Evolutionary conservation across 2,329 filamentous ascomycete genomes (phyloP).

Genomic region (Talaromyces atroroseus): DNA sequence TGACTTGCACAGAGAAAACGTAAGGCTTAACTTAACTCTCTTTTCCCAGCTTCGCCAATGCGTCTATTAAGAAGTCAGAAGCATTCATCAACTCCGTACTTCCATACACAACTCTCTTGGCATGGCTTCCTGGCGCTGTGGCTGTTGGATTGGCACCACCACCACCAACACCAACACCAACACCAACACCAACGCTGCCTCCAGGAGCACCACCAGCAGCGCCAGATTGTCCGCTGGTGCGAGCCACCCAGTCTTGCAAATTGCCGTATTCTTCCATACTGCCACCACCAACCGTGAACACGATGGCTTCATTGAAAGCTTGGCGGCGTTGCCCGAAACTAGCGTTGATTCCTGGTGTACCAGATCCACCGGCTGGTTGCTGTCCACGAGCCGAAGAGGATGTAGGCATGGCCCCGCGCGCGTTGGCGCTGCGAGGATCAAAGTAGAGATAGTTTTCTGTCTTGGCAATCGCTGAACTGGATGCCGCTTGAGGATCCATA

Average conservation of each 20-base stretch:
- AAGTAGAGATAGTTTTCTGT: constrained; percentile 97
- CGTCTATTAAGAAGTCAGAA: constrained; percentile 55
- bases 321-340: constrained; percentile 88
- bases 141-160: background rate
- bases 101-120: constrained; percentile 84
- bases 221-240: constrained; percentile 57
- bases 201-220: constrained; percentile 34
- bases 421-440: constrained; percentile 88
- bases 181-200: constrained; percentile 23
- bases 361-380: constrained; percentile 40
- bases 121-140: constrained; percentile 45
- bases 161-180: constrained; percentile 24
- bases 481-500: constrained; percentile 90
- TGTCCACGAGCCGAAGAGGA: constrained; percentile 53
- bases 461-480: constrained; percentile 87
- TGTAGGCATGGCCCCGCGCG: constrained; percentile 83
- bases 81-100: constrained; percentile 71
- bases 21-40: constrained; percentile 42
- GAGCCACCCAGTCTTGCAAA: constrained; percentile 87
- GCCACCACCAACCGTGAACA: constrained; percentile 92
- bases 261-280: constrained; percentile 99
- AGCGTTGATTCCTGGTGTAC: constrained; percentile 64
- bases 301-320: constrained; percentile 81
- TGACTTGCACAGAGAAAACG: background rate
- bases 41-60: constrained; percentile 52